Base-by-base conservation (phyloP, 1,284 basidiomycete genomes). In the Taiwanofungus camphoratus region DNA sequence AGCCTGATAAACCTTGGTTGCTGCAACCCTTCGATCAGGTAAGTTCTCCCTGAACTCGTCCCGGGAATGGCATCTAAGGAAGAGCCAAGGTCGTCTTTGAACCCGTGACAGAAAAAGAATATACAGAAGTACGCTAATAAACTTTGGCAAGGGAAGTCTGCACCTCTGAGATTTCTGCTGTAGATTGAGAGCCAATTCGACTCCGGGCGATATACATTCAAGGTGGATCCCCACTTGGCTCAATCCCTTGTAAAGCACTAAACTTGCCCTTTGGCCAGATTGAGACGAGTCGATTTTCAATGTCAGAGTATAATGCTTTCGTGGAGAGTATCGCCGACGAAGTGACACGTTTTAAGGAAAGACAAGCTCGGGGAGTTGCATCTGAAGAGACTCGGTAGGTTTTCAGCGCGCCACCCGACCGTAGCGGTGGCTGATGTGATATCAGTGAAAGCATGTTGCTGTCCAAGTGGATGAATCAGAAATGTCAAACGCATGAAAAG, bases 21-120 rank as follows among this genome's bases (percentile, higher is more conserved):
- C 61, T 86, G 11, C 59, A 69, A 13, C 72, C 77, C 2, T 87
- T 87, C 52, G 82, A 87, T 55, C 77, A 82, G 57, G 76, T 81
- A 32, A 36, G 55, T 29, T 19, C 12, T 39, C 9, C 8, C 23
- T 23, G 4, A 42, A 5, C 6, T 26, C 15, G 7, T 8, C 32
- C 18, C 18, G 9, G 15, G 21, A 20, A 13, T 38, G 9, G n/a
- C 9, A 24, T 18, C 11, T 20, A 11, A 16, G 4, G n/a, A 13
- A 6, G 23, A 11, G 32, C n/a, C 3, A 24, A 79, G 76, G 57
- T 79, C 8, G 57, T 58, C 1, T 79, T 77, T 51, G 64, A 70
- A 24, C 62, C 65, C 0, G 64, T 79, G 5, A 62, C 53, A 16
- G 75, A 77, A 48, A 62, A 66, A 15, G 58, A 67, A 15, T 80